Evolutionary conservation across 768 basidiomycete species (phyloP).

Genomic region (Hygrocybe coccinea): DNA sequence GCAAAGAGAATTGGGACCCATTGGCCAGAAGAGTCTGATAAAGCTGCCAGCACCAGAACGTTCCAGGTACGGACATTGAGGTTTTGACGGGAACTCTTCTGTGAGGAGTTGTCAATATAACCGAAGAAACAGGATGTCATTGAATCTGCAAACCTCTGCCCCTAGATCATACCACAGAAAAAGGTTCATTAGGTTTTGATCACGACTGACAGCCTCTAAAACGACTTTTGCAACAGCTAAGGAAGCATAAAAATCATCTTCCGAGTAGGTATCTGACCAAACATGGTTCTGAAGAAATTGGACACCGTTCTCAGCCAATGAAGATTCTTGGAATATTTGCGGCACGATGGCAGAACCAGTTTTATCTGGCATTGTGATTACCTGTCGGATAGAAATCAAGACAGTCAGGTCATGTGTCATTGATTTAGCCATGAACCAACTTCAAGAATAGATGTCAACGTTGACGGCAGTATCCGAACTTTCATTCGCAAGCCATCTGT

Average conservation of each 20-base stretch:
- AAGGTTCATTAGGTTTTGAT: conserved; percentile 38
- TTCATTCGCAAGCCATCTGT: conserved; percentile 52
- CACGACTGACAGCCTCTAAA: conserved; percentile 43
- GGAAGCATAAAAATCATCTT: conserved; percentile 50
- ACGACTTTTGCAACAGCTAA: conserved; percentile 50
- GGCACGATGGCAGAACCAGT: conserved; percentile 27
- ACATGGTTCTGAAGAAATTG: conserved; percentile 49
- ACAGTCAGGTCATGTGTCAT: conserved; percentile 1
- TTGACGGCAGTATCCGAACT: conserved; percentile 43
- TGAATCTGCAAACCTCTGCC: conserved; percentile 28
- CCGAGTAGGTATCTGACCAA: conserved; percentile 42
- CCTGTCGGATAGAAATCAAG: conserved; percentile 13
- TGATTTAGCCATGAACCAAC: conserved; percentile 29
- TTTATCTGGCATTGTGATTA: conserved; percentile 28
- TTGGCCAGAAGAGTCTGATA: conserved; percentile 37
- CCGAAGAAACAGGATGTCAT: background rate
- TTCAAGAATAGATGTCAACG: conserved; percentile 50
- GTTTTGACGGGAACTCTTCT: conserved; percentile 34
- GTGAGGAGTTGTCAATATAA: background rate
- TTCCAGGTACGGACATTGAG: conserved; percentile 61
- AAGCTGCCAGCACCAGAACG: conserved; percentile 49
- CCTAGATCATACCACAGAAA: conserved; percentile 29
- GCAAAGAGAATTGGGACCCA: conserved; percentile 42
- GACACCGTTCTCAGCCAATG: conserved; percentile 49
- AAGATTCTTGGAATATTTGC: conserved; percentile 28